A percentile compares a stretch with the other conserved stretches of the same genome.
Evolutionary conservation across 306 rosid genomes (phyloP).

Genomic region (Vicia faba): DNA sequence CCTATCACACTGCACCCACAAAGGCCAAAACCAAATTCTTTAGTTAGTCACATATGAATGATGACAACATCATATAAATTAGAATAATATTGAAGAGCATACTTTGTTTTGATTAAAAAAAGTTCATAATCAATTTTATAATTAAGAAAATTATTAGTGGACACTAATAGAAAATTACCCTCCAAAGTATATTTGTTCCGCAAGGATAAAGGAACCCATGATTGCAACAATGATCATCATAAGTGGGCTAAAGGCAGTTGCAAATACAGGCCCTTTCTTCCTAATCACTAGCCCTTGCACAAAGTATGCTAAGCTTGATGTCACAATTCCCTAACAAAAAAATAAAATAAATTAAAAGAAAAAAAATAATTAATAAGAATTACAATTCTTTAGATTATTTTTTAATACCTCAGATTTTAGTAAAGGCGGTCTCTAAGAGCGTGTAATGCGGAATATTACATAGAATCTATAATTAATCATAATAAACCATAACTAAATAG

Average conservation of each 20-base stretch:
- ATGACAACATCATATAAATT: background rate
- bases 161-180: conserved; percentile 49
- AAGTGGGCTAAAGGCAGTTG: conserved; percentile 96
- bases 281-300: conserved; percentile 95
- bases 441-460: no score
- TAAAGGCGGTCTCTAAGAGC: no score
- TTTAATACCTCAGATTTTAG: background rate
- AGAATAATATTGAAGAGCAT: background rate
- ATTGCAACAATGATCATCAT: conserved; percentile 91
- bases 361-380: background rate
- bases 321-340: conserved; percentile 72
- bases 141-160: background rate
- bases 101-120: background rate
- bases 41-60: conserved; percentile 1
- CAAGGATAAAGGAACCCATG: conserved; percentile 85
- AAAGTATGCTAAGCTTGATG: conserved; percentile 83
- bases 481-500: no score
- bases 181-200: conserved; percentile 86
- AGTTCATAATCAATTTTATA: background rate
- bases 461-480: no score
- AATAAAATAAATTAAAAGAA: background rate
- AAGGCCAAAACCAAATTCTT: background rate
- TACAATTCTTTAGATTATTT: background rate
- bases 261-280: conserved; percentile 91
- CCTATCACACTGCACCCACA: conserved; percentile 62